Evolutionary conservation across 2,329 filamentous ascomycete species (phyloP), one percentile per base, ranked within the genome.

Genomic region (Magnaporthales sp.): DNA sequence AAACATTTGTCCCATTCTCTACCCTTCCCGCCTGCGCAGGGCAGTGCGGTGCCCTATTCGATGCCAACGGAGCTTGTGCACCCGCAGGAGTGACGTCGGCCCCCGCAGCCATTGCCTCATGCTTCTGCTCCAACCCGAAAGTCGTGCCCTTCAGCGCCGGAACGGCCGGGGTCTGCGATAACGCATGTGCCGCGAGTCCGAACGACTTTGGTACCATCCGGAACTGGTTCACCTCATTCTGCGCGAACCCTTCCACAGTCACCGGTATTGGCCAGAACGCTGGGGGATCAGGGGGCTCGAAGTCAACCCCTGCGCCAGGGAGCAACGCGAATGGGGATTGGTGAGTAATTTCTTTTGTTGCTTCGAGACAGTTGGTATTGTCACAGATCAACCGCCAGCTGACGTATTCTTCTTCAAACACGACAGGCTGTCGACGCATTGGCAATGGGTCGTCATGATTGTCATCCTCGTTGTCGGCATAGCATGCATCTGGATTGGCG

Each of bases 391-490:
- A 51, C 38, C 19, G 38, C n/a, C n/a, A 7, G 19, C 38, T 51
- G 38, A 51, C 38, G 6, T 6, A 1, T 51, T 51, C 15, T 51
- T 51, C n/a, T 4, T 31, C 30, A 4, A 31, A 4, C 32, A 3
- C 32, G 46, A 26, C 68, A 92, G 90, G 90, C 78, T 91, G 64
- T 82, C 84, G 8, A 83, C 80, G 30, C 91, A 94, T 76, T 92
- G 86, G 80, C 84, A 88, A 79, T 96, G 91, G 91, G 86, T 96
- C 62, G 83, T 94, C 69, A 92, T 95, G 83, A 82, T 95, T 66
- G 88, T 92, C 70, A 80, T 94, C 69, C 82, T 96, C 30, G 83
- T 89, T 60, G 80, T 94, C 68, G 89, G 81, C 66, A 90, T 96
- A 68, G 78, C 83, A 15, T 81, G 81, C 67, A 84, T 92, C 72